Evolutionary conservation across 2,329 filamentous ascomycete genomes (phyloP).

Genomic region (Cercospora beticola): DNA sequence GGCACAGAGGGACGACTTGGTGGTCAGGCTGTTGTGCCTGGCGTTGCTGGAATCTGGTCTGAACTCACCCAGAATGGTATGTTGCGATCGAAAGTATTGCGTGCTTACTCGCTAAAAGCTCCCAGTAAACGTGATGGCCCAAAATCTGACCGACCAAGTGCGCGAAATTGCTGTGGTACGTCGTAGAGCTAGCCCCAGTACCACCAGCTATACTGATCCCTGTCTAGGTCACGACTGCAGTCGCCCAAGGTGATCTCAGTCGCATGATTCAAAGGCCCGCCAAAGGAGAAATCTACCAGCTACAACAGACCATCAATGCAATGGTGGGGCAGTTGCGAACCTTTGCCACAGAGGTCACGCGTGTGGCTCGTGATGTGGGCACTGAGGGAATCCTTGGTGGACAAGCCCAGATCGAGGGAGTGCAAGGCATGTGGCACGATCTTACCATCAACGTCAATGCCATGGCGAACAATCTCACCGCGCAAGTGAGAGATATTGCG

Average conservation of each 20-base stretch:
- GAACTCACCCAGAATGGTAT: slow-evolving; percentile 70
- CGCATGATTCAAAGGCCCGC: slow-evolving; percentile 95
- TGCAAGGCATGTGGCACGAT: slow-evolving; percentile 67
- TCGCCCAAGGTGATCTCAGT: slow-evolving; percentile 89
- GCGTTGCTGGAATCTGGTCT: slow-evolving; percentile 96
- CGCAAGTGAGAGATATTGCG: slow-evolving; percentile 55
- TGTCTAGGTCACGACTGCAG: slow-evolving; percentile 75
- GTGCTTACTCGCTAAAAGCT: slow-evolving; percentile 25
- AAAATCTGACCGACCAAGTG: slow-evolving; percentile 96
- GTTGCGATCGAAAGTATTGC: slow-evolving; percentile 22
- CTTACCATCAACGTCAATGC: slow-evolving; percentile 58
- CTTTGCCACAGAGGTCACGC: slow-evolving; percentile 64
- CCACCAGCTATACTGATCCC: neutral
- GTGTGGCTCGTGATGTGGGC: slow-evolving; percentile 64
- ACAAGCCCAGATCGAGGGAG: slow-evolving; percentile 63
- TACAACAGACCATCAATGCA: slow-evolving; percentile 82
- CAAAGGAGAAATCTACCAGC: slow-evolving; percentile 86
- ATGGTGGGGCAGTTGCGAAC: slow-evolving; percentile 68
- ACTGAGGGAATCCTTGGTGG: slow-evolving; percentile 64
- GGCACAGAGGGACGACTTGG: slow-evolving; percentile 93
- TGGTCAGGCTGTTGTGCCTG: slow-evolving; percentile 88
- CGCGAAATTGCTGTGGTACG: slow-evolving; percentile 80
- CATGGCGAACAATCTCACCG: slow-evolving; percentile 55
- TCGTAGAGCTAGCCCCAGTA: neutral
- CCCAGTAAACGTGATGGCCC: slow-evolving; percentile 93